phyloP scores from a whole-genome alignment of 2,329 filamentous ascomycete species.

The Xylariaceae sp. region DNA sequence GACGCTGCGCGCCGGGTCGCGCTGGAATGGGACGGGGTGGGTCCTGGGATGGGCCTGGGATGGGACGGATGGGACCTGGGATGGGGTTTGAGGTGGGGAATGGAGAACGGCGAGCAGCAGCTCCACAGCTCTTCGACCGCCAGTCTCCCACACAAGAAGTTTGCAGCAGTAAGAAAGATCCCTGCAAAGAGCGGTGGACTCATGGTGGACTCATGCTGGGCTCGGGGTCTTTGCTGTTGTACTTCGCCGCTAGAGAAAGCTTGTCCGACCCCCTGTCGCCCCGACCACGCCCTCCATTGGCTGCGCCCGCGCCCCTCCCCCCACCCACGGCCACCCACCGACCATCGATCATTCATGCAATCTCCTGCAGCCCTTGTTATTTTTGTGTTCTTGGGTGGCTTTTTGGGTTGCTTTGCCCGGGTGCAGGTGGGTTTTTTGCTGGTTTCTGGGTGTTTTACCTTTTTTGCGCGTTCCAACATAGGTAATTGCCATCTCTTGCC shows the following conservation, averaged over 20 bases:
- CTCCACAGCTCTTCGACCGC: slow-evolving; percentile 28
- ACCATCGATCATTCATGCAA: slow-evolving; percentile 9
- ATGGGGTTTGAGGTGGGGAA: slow-evolving; percentile 12
- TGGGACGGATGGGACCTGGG: background rate
- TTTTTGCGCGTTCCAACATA: background rate
- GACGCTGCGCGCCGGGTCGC: too few relatives aligned
- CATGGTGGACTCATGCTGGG: too few relatives aligned
- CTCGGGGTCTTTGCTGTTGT: slow-evolving; percentile 22
- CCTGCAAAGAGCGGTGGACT: slow-evolving; percentile 32
- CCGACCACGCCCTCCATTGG: background rate
- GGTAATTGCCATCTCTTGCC: background rate
- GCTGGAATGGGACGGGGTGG: too few relatives aligned
- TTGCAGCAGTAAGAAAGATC: slow-evolving; percentile 26
- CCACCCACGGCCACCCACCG: background rate
- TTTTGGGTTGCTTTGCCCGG: too few relatives aligned
- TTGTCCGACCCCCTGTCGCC: slow-evolving; percentile 16
- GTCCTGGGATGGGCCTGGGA: background rate
- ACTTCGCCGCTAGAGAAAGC: slow-evolving; percentile 19
- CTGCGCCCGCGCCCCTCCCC: slow-evolving; percentile 3
- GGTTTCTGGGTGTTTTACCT: background rate
- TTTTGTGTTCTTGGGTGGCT: background rate
- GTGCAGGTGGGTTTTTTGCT: too few relatives aligned
- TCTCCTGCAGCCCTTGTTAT: slow-evolving; percentile 18
- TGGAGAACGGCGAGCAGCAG: slow-evolving; percentile 6
- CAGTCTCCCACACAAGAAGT: slow-evolving; percentile 30